A percentile compares a stretch with the other conserved stretches of the same genome.
Evolutionary conservation across 345 rosid species (phyloP).

Genomic region (Nephelium lappaceum): DNA sequence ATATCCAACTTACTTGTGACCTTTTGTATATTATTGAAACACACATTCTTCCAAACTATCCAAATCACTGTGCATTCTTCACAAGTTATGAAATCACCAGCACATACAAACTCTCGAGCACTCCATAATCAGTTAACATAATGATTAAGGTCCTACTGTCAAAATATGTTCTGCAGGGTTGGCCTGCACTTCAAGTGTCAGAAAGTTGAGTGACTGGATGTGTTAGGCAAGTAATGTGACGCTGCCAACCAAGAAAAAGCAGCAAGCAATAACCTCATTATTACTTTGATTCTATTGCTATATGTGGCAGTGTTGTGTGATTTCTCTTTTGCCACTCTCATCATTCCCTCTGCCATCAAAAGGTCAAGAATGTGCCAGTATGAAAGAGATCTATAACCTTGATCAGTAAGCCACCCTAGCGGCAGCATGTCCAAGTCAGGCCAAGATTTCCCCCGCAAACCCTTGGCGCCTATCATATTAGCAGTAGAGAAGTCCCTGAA

Average conservation of each 20-base stretch:
- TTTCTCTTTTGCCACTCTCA: conserved; percentile 10
- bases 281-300: not conserved
- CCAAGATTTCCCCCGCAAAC: conserved; percentile 81
- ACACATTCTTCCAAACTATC: conserved; percentile 4
- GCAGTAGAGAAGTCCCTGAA: conserved; percentile 70
- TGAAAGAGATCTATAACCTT: conserved; percentile 43
- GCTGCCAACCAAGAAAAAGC: conserved; percentile 1
- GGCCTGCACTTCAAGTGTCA: not conserved
- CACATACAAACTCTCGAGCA: not conserved
- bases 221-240: not conserved
- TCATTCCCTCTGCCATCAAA: conserved; percentile 1
- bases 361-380: not conserved
- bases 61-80: not conserved
- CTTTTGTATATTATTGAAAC: conserved; percentile 3
- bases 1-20: conserved; percentile 15
- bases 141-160: not conserved
- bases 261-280: conserved; percentile 17
- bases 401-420: conserved; percentile 89
- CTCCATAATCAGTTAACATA: not conserved
- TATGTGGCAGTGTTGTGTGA: not conserved
- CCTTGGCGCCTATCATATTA: conserved; percentile 63
- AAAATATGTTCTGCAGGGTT: not conserved
- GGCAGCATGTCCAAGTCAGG: conserved; percentile 96
- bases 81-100: not conserved
- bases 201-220: not conserved